phyloP scores from a whole-genome alignment of 1,284 basidiomycete genomes.

The Irpex rosettiformis region DNA sequence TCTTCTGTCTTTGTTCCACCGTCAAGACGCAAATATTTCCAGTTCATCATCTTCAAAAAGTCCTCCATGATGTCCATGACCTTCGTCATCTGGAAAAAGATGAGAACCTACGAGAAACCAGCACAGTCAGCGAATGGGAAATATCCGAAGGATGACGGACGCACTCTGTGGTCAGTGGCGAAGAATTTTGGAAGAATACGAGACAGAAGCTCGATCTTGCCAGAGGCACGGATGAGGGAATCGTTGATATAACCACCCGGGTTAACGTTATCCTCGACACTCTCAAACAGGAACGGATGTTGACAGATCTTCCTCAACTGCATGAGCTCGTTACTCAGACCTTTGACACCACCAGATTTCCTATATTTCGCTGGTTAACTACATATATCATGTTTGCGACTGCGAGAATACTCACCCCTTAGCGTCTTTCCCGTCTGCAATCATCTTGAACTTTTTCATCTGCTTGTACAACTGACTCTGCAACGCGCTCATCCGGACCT shows the following conservation, averaged over 20 bases:
- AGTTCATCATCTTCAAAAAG: slow-evolving; percentile 88
- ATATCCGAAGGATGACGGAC: slow-evolving; percentile 16
- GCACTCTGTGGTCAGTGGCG: slow-evolving; percentile 84
- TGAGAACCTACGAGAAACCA: slow-evolving; percentile 66
- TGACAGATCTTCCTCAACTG: slow-evolving; percentile 99
- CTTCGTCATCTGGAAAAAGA: slow-evolving; percentile 99
- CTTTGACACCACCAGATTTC: slow-evolving; percentile 76
- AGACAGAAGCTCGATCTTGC: slow-evolving; percentile 95
- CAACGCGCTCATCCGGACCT: slow-evolving; percentile 94
- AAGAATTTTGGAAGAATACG: slow-evolving; percentile 96
- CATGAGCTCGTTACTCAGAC: slow-evolving; percentile 97
- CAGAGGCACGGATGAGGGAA: slow-evolving; percentile 83
- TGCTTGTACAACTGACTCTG: slow-evolving; percentile 96
- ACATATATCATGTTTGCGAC: too few relatives aligned
- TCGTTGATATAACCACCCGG: slow-evolving; percentile 81
- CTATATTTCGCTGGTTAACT: too few relatives aligned
- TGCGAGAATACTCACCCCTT: slow-evolving; percentile 57
- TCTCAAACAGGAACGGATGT: slow-evolving; percentile 94
- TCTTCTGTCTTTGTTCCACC: slow-evolving; percentile 99
- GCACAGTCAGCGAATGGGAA: not conserved
- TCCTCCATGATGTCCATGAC: slow-evolving; percentile 99
- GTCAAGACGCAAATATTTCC: slow-evolving; percentile 93
- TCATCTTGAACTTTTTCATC: slow-evolving; percentile 97
- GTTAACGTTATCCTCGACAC: slow-evolving; percentile 91
- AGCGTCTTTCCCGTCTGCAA: slow-evolving; percentile 80